Conservation (phyloP, 1,284 basidiomycete species). For the Somion occarium region DNA sequence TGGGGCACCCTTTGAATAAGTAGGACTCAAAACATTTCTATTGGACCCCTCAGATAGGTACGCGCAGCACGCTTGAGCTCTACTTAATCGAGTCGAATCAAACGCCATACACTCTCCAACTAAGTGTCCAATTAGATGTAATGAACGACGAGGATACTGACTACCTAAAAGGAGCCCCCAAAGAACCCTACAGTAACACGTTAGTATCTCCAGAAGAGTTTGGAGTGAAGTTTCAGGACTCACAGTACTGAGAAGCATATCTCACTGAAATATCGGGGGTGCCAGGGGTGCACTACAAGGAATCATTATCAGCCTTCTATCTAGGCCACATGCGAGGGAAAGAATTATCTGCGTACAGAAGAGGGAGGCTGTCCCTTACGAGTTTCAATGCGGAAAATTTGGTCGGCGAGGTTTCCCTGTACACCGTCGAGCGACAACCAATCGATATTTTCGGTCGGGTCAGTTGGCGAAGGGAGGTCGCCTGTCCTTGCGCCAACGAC, state of each 20-base stretch:
- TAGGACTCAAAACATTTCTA: background rate
- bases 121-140: background rate
- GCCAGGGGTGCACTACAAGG: slow-evolving; percentile 13
- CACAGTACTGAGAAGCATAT: slow-evolving; percentile 15
- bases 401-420: slow-evolving; percentile 30
- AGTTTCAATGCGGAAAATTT: slow-evolving; percentile 36
- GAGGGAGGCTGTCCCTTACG: slow-evolving; percentile 34
- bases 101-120: background rate
- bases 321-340: background rate
- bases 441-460: slow-evolving; percentile 29
- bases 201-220: background rate
- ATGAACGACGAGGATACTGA: background rate
- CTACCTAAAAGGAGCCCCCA: slow-evolving; percentile 7
- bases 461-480: slow-evolving; percentile 24
- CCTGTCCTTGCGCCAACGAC: slow-evolving; percentile 23
- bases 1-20: background rate
- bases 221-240: slow-evolving; percentile 5
- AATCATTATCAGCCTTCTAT: too few species aligned
- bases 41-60: too few species aligned
- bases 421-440: slow-evolving; percentile 33
- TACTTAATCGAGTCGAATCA: too few species aligned
- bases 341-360: slow-evolving; percentile 23
- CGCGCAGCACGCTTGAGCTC: too few species aligned
- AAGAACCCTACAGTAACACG: slow-evolving; percentile 7
- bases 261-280: slow-evolving; percentile 11